A percentile compares a stretch with the other conserved stretches of the same genome.
These are phyloP conservation scores for Lentinus tigrinus DNA, from an alignment of 768 basidiomycete species.

Conservation along the genomic window DNA sequence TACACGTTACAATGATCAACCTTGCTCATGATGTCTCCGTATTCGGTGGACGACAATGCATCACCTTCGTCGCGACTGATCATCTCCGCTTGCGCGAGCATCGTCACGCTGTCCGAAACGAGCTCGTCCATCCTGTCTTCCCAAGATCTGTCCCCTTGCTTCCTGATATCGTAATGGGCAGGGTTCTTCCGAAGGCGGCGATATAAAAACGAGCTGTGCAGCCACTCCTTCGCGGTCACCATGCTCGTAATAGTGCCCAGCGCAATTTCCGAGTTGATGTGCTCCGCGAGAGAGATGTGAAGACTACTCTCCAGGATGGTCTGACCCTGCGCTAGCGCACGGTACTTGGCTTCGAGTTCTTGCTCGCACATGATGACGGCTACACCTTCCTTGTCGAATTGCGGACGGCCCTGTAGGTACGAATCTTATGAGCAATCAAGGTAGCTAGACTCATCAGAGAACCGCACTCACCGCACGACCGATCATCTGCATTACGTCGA, in stretches of 20 bases:
- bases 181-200: conserved; percentile 87
- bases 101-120: conserved; percentile 62
- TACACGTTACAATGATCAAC: conserved; percentile 34
- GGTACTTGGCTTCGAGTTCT: conserved; percentile 71
- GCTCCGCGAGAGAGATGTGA: conserved; percentile 82
- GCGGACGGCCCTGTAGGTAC: conserved; percentile 70
- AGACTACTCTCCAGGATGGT: conserved; percentile 85
- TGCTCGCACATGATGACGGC: conserved; percentile 82
- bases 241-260: conserved; percentile 77
- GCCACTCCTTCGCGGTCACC: conserved; percentile 76
- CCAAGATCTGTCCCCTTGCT: conserved; percentile 59
- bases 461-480: conserved; percentile 73
- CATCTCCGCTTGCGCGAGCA: conserved; percentile 60
- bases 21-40: conserved; percentile 87
- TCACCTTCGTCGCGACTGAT: conserved; percentile 47
- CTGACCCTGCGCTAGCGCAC: conserved; percentile 62
- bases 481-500: conserved; percentile 96
- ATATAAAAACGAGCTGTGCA: conserved; percentile 82
- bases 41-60: conserved; percentile 61
- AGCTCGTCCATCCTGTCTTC: conserved; percentile 70
- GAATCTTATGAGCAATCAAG: not conserved
- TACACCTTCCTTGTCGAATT: conserved; percentile 85
- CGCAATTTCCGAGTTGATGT: conserved; percentile 92
- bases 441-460: not conserved
- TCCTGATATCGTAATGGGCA: conserved; percentile 63